Evolutionary conservation across 441 rosid species (phyloP).

Genomic region (Omphalea diandra): DNA sequence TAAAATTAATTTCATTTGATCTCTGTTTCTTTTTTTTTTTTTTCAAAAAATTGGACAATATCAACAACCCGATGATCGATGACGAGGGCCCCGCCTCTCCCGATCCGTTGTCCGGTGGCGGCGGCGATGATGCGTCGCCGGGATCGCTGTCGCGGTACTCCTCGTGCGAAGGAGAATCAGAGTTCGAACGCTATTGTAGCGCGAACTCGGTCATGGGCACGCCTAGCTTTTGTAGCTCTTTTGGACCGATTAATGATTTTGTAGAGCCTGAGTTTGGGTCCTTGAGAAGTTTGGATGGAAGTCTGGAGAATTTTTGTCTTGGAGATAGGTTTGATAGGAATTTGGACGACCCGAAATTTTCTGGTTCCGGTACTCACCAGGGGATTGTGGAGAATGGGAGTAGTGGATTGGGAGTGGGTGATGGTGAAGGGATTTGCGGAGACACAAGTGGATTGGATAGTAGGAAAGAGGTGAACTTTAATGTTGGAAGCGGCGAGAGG

Average conservation of each 20-base stretch:
- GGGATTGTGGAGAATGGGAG: slow-evolving; percentile 12
- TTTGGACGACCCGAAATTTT: slow-evolving; percentile 26
- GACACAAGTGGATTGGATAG: slow-evolving; percentile 1
- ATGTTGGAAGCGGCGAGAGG: slow-evolving; percentile 22
- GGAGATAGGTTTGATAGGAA: slow-evolving; percentile 34
- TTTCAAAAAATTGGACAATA: neutral
- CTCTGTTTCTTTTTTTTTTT: neutral
- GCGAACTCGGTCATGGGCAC: slow-evolving; percentile 85
- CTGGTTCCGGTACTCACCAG: slow-evolving; percentile 29
- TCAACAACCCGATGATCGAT: slow-evolving; percentile 43
- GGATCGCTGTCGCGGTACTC: slow-evolving; percentile 62
- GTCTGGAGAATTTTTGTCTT: slow-evolving; percentile 59
- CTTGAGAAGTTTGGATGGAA: slow-evolving; percentile 38
- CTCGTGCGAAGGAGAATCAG: slow-evolving; percentile 85
- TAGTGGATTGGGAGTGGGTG: slow-evolving; percentile 1
- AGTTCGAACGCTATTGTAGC: slow-evolving; percentile 77
- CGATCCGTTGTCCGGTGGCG: slow-evolving; percentile 42
- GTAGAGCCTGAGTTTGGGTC: slow-evolving; percentile 63
- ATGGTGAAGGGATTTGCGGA: slow-evolving; percentile 13
- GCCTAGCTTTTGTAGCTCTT: slow-evolving; percentile 56
- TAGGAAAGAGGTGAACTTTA: slow-evolving; percentile 11
- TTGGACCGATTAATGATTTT: slow-evolving; percentile 54
- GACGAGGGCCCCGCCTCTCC: slow-evolving; percentile 49
- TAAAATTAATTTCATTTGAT: too few relatives aligned
- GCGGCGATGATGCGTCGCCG: slow-evolving; percentile 46